Evolutionary conservation across 441 rosid genomes (phyloP).

Genomic region (Rhodomyrtus psidioides): DNA sequence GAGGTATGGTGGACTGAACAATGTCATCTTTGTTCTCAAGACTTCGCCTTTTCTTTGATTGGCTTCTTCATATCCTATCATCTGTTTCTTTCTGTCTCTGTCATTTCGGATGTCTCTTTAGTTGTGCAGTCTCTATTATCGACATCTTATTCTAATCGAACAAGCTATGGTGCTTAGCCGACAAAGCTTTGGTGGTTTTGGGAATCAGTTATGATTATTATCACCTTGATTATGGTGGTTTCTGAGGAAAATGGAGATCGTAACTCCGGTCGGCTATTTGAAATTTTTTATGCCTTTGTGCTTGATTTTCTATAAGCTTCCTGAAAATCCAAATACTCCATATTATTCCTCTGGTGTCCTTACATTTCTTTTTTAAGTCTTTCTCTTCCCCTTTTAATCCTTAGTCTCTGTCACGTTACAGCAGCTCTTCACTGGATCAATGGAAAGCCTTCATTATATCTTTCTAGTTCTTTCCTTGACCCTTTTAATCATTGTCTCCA

Average conservation of each 20-base stretch:
- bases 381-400: neutral
- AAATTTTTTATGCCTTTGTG: neutral
- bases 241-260: neutral
- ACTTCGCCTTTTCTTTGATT: neutral
- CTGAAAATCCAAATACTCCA: neutral
- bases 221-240: neutral
- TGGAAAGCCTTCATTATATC: neutral
- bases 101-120: neutral
- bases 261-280: neutral
- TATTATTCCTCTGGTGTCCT: neutral
- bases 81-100: neutral
- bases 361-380: neutral
- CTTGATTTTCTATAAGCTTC: neutral
- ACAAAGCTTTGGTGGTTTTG: neutral
- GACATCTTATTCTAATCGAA: neutral
- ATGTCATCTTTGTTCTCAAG: neutral
- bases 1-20: constrained; percentile 44
- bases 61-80: neutral
- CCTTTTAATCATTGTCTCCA: neutral
- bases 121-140: neutral
- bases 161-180: neutral
- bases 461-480: neutral
- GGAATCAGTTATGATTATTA: neutral
- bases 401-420: neutral
- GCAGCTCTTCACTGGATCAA: neutral